These are phyloP conservation scores for Wallacemonas rigidus DNA, from an alignment of 208 protist species.

Conservation along the genomic window DNA sequence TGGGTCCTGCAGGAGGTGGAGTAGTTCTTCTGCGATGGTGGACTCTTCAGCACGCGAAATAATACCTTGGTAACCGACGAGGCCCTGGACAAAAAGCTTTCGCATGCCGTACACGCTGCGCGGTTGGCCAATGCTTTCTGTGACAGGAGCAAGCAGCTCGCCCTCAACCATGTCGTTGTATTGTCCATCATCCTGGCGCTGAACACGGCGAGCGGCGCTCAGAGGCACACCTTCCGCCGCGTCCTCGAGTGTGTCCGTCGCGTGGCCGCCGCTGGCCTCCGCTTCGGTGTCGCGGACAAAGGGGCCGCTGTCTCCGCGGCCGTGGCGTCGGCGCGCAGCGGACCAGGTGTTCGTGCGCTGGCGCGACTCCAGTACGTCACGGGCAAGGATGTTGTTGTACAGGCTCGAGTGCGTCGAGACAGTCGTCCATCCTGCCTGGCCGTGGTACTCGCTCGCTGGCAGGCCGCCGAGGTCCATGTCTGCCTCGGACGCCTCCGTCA, in stretches of 20 bases:
- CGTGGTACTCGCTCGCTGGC: slow-evolving; percentile 74
- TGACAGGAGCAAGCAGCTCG: slow-evolving; percentile 61
- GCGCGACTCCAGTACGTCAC: slow-evolving; percentile 74
- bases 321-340: slow-evolving; percentile 24
- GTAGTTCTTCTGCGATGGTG: slow-evolving; percentile 71
- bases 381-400: slow-evolving; percentile 56
- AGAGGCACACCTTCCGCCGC: slow-evolving; percentile 32
- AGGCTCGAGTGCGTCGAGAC: slow-evolving; percentile 79
- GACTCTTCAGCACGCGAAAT: slow-evolving; percentile 79
- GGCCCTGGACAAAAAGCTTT: slow-evolving; percentile 75
- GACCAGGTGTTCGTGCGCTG: slow-evolving; percentile 79
- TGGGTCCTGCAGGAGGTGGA: slow-evolving; percentile 68
- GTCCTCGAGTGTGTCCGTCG: not conserved
- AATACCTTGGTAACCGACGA: slow-evolving; percentile 84
- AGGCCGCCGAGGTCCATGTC: slow-evolving; percentile 80
- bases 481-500: slow-evolving; percentile 74
- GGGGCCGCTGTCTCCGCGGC: not conserved
- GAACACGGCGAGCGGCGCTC: slow-evolving; percentile 49
- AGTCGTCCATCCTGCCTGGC: slow-evolving; percentile 67
- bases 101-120: slow-evolving; percentile 82
- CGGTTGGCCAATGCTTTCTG: slow-evolving; percentile 70
- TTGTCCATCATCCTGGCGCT: slow-evolving; percentile 49
- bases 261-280: no score
- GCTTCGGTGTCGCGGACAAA: no score
- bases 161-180: slow-evolving; percentile 58